Percentiles rank a stretch among this genome's conserved stretches.
phyloP scores from a whole-genome alignment of 306 rosid genomes.

The Casuarina cunninghamiana region DNA sequence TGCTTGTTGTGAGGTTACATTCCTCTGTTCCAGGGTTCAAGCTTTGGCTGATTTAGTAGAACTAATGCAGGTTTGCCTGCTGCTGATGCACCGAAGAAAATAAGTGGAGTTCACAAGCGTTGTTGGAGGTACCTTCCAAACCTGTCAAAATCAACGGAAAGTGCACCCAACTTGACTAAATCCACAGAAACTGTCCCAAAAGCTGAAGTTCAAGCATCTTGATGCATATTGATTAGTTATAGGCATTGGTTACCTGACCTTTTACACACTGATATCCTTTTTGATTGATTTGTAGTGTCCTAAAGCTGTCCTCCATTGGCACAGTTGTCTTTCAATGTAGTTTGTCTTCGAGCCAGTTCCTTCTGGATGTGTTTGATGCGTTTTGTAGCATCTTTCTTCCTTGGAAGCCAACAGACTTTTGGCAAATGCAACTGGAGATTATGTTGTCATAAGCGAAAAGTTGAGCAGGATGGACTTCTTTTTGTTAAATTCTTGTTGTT shows the following conservation, averaged over 20 bases:
- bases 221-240: slow-evolving; percentile 29
- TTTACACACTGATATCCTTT: slow-evolving; percentile 1
- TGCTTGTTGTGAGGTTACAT: slow-evolving; percentile 17
- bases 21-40: not conserved
- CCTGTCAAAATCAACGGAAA: slow-evolving; percentile 38
- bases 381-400: slow-evolving; percentile 30
- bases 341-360: slow-evolving; percentile 15
- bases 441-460: slow-evolving; percentile 23
- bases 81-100: slow-evolving; percentile 77
- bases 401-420: slow-evolving; percentile 5
- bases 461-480: slow-evolving; percentile 12
- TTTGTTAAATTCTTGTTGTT: slow-evolving; percentile 15
- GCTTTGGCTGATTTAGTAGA: slow-evolving; percentile 16
- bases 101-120: slow-evolving; percentile 98
- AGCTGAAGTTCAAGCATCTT: slow-evolving; percentile 58
- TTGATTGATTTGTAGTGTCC: not conserved
- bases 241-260: slow-evolving; percentile 20
- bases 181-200: slow-evolving; percentile 45
- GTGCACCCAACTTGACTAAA: slow-evolving; percentile 35
- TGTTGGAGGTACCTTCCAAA: slow-evolving; percentile 84
- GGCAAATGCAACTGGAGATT: slow-evolving; percentile 20
- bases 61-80: slow-evolving; percentile 64
- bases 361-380: slow-evolving; percentile 19
- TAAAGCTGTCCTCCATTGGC: slow-evolving; percentile 27
- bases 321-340: slow-evolving; percentile 21